Evolutionary conservation across 768 basidiomycete genomes (phyloP), one percentile per base, ranked within the genome.

Genomic region (Mycena haematopus): DNA sequence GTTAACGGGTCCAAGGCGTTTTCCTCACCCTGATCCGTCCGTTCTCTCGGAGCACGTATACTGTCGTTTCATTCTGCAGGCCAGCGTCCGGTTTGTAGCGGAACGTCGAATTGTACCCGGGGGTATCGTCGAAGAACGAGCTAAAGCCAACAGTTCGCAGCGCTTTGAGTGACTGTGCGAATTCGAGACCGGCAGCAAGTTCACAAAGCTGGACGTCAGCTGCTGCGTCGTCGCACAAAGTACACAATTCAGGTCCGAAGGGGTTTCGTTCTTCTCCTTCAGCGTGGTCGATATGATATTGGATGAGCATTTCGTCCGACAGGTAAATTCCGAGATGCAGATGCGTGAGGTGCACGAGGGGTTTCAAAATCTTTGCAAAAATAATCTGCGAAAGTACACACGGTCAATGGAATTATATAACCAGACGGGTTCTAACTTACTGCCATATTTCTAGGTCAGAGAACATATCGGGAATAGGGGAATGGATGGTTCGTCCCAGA

Each of bases 261-360:
- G 76, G 65, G 1, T 53, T 11, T 62, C 67, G 52, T 66, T 58
- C 53, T 33, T 63, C 63, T 29, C 73, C 71, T 59, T 70, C 61
- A 57, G 71, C 70, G 60, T 87, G 86, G 44, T 69, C 71, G 53
- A 83, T 72, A 63, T 87, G 86, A 6, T 74, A 56, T 57, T 81
- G 77, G 21, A 88, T 71, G 58, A 87, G 72, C 42, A 74, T 74
- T 27, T 83, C 80, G 54, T 82, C 78, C 0, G 88, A 90, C 21
- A 91, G 82, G 68, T 85, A 86, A 50, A 90, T 75, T 0, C 89
- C 89, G 22, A 91, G 75, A 65, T 84, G 82, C 17, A 91, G 78
- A 60, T 81, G 72, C 17, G 75, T 71, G 11, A 90, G 77, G 13
- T 76, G 75, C 50, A 69, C 73, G 13, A 90, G 77, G 19, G 84